Evolutionary conservation across 2,329 filamentous ascomycete genomes (phyloP).

Genomic region (Fusarium papillatum): DNA sequence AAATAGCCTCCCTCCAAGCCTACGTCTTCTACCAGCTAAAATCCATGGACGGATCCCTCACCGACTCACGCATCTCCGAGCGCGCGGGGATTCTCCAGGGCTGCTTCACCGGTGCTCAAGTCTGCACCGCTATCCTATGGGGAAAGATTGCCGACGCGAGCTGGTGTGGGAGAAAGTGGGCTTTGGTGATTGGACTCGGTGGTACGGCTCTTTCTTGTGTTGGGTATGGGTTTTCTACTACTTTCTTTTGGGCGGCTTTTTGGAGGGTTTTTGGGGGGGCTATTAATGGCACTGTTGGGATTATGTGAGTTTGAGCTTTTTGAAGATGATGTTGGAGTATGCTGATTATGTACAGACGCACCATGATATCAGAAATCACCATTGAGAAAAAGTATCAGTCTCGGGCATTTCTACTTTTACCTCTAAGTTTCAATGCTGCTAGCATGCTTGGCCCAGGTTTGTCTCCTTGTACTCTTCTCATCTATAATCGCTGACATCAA

Average conservation of each 20-base stretch:
- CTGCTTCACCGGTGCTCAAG: slow-evolving; percentile 80
- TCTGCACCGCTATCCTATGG: slow-evolving; percentile 81
- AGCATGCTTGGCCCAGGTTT: slow-evolving; percentile 60
- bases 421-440: slow-evolving; percentile 63
- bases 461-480: slow-evolving; percentile 20
- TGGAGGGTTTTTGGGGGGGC: slow-evolving; percentile 76
- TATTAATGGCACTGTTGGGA: slow-evolving; percentile 63
- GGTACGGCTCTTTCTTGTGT: slow-evolving; percentile 77
- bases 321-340: not conserved
- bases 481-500: slow-evolving; percentile 5
- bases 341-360: slow-evolving; percentile 53
- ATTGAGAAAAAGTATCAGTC: slow-evolving; percentile 63
- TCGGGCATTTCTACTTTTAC: slow-evolving; percentile 60
- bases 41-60: slow-evolving; percentile 70
- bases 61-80: slow-evolving; percentile 69
- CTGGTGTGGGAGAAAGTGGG: slow-evolving; percentile 74
- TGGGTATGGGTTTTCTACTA: slow-evolving; percentile 80
- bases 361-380: slow-evolving; percentile 64
- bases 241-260: slow-evolving; percentile 73
- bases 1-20: slow-evolving; percentile 76
- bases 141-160: slow-evolving; percentile 74
- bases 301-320: slow-evolving; percentile 53
- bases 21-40: slow-evolving; percentile 85
- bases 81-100: slow-evolving; percentile 80
- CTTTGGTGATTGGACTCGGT: slow-evolving; percentile 77